These are phyloP conservation scores for Maudiozyma barnettii DNA, from an alignment of 805 yeast genomes.

Conservation along the genomic window DNA sequence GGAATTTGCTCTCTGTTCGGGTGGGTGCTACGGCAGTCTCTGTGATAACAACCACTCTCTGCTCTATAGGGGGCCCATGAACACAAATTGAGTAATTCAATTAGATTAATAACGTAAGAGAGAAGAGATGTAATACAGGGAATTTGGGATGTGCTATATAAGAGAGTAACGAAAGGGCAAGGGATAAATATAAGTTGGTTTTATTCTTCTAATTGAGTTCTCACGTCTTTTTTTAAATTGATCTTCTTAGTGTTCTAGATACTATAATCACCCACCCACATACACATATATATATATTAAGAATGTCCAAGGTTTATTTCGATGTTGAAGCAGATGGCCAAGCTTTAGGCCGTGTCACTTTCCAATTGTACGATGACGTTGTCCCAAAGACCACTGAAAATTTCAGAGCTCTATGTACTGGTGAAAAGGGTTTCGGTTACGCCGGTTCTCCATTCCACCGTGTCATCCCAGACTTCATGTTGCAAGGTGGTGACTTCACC, in stretches of 20 bases:
- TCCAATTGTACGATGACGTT: conserved; percentile 81
- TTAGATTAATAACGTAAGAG: too few species aligned
- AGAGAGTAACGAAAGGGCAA: too few species aligned
- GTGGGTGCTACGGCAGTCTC: too few species aligned
- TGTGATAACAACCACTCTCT: too few species aligned
- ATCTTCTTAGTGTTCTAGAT: too few species aligned
- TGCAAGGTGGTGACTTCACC: conserved; percentile 96
- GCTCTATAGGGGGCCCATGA: too few species aligned
- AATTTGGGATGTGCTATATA: too few species aligned
- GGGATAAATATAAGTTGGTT: too few species aligned
- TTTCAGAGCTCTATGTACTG: conserved; percentile 91
- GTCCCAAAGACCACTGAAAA: conserved; percentile 95
- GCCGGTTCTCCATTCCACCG: conserved; percentile 90
- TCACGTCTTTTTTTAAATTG: not conserved
- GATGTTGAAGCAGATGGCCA: conserved; percentile 72
- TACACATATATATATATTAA: not conserved
- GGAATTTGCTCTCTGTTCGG: too few species aligned
- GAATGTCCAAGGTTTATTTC: conserved; percentile 68
- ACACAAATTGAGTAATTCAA: too few species aligned
- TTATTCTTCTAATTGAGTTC: too few species aligned
- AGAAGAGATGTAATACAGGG: too few species aligned
- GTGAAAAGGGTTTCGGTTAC: conserved; percentile 95
- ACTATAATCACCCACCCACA: not conserved
- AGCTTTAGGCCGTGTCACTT: conserved; percentile 73
- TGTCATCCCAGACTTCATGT: conserved; percentile 95